Percentiles rank a stretch among this genome's conserved stretches.
Evolutionary conservation across 768 basidiomycete species (phyloP).

Genomic region (Dictyophora rubrovolvata): DNA sequence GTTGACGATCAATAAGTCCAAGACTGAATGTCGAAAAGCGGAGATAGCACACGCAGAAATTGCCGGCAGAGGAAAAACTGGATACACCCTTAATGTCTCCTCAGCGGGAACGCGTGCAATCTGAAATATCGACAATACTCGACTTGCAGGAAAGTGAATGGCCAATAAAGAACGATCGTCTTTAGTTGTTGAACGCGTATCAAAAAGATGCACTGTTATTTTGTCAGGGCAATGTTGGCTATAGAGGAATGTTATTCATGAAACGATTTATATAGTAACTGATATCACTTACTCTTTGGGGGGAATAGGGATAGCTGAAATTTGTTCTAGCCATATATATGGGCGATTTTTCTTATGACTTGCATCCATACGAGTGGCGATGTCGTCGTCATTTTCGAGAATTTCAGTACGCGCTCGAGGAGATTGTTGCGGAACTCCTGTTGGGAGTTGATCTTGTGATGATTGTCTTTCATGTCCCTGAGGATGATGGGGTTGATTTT

Average conservation of each 20-base stretch:
- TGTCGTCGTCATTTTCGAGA: slow-evolving; percentile 11
- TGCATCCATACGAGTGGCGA: slow-evolving; percentile 14
- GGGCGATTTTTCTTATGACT: slow-evolving; percentile 62
- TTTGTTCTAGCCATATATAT: slow-evolving; percentile 61
- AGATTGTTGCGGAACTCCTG: not conserved
- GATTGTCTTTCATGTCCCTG: not conserved
- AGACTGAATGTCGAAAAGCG: slow-evolving; percentile 50
- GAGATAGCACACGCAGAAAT: slow-evolving; percentile 47
- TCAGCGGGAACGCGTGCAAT: slow-evolving; percentile 33
- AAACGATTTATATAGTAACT: not conserved
- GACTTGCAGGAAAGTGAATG: slow-evolving; percentile 40
- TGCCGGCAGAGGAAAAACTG: slow-evolving; percentile 32
- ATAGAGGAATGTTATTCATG: slow-evolving; percentile 2
- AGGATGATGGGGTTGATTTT: slow-evolving; percentile 11
- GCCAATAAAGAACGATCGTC: slow-evolving; percentile 43
- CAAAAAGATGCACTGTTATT: slow-evolving; percentile 53
- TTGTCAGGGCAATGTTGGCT: slow-evolving; percentile 34
- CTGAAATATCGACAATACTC: slow-evolving; percentile 37
- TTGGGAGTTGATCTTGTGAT: not conserved
- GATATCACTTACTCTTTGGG: slow-evolving; percentile 36
- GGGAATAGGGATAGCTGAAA: slow-evolving; percentile 35
- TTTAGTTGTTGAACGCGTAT: slow-evolving; percentile 52
- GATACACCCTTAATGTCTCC: slow-evolving; percentile 30
- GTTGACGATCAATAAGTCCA: slow-evolving; percentile 61
- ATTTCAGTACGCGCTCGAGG: slow-evolving; percentile 5